phyloP scores from a whole-genome alignment of 2,329 filamentous ascomycete species.

The Botrytis deweyae region DNA sequence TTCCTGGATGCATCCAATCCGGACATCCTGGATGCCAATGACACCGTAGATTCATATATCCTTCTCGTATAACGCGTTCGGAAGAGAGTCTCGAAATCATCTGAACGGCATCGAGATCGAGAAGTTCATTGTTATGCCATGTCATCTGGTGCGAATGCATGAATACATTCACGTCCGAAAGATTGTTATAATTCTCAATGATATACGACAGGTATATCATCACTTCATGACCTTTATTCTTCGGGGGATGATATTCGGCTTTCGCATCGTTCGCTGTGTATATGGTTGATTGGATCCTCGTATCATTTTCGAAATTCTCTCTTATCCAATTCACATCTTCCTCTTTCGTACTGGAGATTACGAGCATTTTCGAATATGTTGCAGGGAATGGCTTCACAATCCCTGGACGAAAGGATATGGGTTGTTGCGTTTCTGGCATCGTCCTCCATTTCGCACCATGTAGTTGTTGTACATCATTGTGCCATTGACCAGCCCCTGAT shows the following conservation, averaged over 20 bases:
- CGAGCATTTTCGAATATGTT: constrained; percentile 14
- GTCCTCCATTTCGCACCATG: neutral
- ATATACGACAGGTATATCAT: constrained; percentile 52
- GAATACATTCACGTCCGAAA: constrained; percentile 41
- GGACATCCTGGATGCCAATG: constrained; percentile 58
- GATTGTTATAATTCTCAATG: constrained; percentile 59
- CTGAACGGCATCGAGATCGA: constrained; percentile 40
- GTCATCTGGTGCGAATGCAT: constrained; percentile 49
- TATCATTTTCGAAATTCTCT: neutral
- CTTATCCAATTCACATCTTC: constrained; percentile 13
- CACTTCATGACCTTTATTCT: constrained; percentile 44
- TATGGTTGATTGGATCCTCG: constrained; percentile 12
- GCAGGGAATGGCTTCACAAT: neutral
- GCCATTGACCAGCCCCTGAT: neutral
- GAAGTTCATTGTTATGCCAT: constrained; percentile 37
- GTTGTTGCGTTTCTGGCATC: neutral
- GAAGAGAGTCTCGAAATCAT: constrained; percentile 32
- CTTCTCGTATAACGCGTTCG: constrained; percentile 47
- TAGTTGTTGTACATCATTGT: neutral
- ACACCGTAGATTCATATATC: constrained; percentile 62
- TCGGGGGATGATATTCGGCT: constrained; percentile 46
- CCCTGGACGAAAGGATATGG: neutral
- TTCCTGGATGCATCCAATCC: constrained; percentile 45
- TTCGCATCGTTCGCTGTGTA: constrained; percentile 35
- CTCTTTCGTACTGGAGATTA: constrained; percentile 5